A percentile compares a stretch with the other conserved stretches of the same genome.
Evolutionary conservation across 441 rosid species (phyloP).

Genomic region (Cnidoscolus chayamansa): DNA sequence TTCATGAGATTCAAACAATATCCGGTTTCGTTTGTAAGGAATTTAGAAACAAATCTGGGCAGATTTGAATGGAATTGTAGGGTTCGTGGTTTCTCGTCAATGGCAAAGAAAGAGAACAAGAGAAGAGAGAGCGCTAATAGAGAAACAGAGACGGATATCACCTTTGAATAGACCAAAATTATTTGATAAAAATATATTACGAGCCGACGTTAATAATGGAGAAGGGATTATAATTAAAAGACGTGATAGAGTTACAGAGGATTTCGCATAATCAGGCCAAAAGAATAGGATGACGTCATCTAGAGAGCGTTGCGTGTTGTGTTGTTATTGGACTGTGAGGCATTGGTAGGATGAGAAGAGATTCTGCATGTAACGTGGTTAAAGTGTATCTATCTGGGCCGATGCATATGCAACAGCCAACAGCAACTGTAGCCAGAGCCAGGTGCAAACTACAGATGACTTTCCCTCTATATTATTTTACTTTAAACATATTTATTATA

Average conservation of each 20-base stretch:
- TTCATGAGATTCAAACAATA: neutral
- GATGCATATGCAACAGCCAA: no score
- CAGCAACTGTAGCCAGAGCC: no score
- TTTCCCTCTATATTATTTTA: no score
- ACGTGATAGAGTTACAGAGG: neutral
- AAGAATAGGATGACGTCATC: no score
- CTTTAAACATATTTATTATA: no score
- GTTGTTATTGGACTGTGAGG: neutral
- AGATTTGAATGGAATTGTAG: slow-evolving; percentile 1
- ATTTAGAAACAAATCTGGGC: neutral
- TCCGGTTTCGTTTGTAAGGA: neutral
- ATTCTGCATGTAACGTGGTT: no score
- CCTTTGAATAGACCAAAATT: neutral
- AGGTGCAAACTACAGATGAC: no score
- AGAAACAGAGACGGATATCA: neutral
- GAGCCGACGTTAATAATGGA: no score
- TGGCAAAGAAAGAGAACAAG: neutral
- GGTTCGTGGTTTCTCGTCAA: slow-evolving; percentile 1
- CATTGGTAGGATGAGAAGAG: no score
- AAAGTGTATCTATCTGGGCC: no score
- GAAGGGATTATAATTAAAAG: neutral
- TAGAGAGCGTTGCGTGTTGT: neutral
- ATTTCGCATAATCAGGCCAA: no score
- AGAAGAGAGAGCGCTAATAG: no score
- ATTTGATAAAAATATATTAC: neutral